These are phyloP conservation scores for Sphagnum magellanicum DNA, from an alignment of 228 moss, liverwort and hornwort species.

Conservation along the genomic window DNA sequence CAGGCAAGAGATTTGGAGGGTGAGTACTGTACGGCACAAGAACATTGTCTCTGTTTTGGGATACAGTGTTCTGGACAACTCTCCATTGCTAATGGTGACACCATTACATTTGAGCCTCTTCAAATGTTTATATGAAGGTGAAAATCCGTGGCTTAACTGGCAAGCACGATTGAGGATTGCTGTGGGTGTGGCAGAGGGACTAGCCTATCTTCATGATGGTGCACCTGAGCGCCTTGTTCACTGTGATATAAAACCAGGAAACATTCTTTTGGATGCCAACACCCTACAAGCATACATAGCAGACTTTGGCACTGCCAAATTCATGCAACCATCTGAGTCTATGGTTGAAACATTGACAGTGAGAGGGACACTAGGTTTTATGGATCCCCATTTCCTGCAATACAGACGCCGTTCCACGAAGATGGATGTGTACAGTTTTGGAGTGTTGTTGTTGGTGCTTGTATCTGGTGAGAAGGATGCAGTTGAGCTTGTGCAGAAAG, in stretches of 20 bases:
- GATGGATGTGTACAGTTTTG: constrained; percentile 21
- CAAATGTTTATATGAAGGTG: neutral
- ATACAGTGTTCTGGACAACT: neutral
- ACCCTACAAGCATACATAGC: constrained; percentile 11
- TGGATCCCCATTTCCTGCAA: constrained; percentile 10
- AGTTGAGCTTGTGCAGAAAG: neutral
- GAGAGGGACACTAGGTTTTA: constrained; percentile 3
- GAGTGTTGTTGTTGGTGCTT: constrained; percentile 13
- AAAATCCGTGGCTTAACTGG: neutral
- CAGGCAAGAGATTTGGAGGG: neutral
- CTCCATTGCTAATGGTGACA: neutral
- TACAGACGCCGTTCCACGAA: neutral
- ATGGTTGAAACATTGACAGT: neutral
- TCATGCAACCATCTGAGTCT: constrained; percentile 2
- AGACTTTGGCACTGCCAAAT: constrained; percentile 16
- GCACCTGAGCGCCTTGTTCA: neutral
- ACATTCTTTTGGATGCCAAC: constrained; percentile 11
- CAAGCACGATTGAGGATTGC: neutral
- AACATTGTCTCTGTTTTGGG: neutral
- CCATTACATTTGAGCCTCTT: neutral
- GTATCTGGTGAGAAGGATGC: neutral
- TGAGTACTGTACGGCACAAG: neutral
- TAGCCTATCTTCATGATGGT: neutral
- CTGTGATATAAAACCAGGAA: constrained; percentile 12
- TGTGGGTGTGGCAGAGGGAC: neutral